Base-by-base conservation (phyloP, 73 alveolate genomes). In the Paramecium sonneborni region DNA sequence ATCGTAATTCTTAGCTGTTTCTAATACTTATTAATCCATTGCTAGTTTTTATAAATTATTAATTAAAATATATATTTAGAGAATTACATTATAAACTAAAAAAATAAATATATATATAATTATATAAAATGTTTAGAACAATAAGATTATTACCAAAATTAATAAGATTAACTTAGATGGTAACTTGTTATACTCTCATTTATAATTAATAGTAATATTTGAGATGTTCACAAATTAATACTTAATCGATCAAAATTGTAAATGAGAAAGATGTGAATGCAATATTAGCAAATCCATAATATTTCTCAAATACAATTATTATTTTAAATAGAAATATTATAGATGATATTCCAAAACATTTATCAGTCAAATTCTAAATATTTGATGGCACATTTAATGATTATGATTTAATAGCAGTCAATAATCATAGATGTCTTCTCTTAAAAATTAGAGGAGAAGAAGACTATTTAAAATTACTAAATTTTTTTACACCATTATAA, bases 261-360 rank as follows among this genome's bases (percentile, higher is more conserved):
- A 72, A 72, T 72, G 86, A 72, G 20, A 72, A 72, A 38, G 86
- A 72, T 72, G 58, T 72, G 14, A 35, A 72, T 35, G 57, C 86
- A 12, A 15, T 21, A 1, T 21, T 72, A 5, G 18, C 55, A 18
- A 72, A 72, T 37, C 86, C 86, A 9, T 30, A 72, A n/a, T 72
- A 72, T 72, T 72, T 35, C 26, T 12, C 55, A 18, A 72, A 72
- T 5, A 72, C 86, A 5, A 72, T 72, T 14, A 72, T 72, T 14
- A 38, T 72, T 15, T 38, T 72, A 37, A 72, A 72, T n/a, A 38
- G 44, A 37, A 18, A 72, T 6, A 72, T 72, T 5, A 32, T 72
- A 0, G 86, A 72, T 7, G 57, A 72, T 15, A n/a, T 72, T 14
- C 86, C 86, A 34, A 35, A 72, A 72, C 38, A 30, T 72, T 72